Evolutionary conservation across 805 yeast species (phyloP).

Genomic region (Yueomyces sp.): DNA sequence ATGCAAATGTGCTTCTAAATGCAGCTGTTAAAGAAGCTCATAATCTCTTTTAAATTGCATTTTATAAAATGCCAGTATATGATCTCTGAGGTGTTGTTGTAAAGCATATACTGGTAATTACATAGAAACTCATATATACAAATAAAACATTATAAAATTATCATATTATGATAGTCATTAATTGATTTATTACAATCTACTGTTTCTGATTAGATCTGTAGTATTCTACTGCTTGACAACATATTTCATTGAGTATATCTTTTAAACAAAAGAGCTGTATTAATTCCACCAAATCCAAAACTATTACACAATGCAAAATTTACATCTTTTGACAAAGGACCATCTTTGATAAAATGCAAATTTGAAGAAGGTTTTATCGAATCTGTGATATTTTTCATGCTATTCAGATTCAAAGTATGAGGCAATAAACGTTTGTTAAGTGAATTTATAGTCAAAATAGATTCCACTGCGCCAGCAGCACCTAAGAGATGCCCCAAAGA

Average conservation of each 20-base stretch:
- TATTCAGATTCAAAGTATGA: constrained; percentile 59
- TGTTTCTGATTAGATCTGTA: neutral
- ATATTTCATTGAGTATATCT: constrained; percentile 8
- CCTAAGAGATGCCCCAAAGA: constrained; percentile 90
- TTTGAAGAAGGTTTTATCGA: constrained; percentile 22
- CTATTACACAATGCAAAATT: constrained; percentile 68
- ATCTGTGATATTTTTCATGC: constrained; percentile 46
- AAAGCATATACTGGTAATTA: too few relatives aligned
- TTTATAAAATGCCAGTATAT: too few relatives aligned
- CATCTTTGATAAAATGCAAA: constrained; percentile 22
- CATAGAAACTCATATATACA: too few relatives aligned
- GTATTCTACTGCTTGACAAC: neutral
- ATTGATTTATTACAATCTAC: neutral
- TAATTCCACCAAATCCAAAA: constrained; percentile 97
- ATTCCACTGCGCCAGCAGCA: constrained; percentile 92
- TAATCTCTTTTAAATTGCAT: too few relatives aligned
- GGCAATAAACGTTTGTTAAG: constrained; percentile 48
- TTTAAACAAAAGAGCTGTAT: constrained; percentile 55
- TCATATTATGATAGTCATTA: neutral
- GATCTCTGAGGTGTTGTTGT: too few relatives aligned
- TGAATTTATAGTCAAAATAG: constrained; percentile 65
- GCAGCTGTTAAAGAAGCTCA: too few relatives aligned
- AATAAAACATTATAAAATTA: too few relatives aligned
- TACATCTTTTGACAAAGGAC: neutral
- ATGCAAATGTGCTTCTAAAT: too few relatives aligned